Evolutionary conservation across 331 rosid species (phyloP).

Genomic region (Malus hybrid): DNA sequence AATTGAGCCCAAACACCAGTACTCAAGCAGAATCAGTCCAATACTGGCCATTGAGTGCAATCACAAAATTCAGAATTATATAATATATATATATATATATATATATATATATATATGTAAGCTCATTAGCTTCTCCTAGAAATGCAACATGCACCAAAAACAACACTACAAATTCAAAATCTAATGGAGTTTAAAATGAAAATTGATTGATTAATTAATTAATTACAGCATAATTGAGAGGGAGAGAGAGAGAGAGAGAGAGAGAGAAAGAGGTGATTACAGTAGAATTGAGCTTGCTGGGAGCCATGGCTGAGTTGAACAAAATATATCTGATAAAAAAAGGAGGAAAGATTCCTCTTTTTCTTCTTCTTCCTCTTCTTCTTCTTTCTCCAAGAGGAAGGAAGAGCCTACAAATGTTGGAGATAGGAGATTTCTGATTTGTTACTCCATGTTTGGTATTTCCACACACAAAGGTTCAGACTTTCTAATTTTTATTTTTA

Average conservation of each 20-base stretch:
- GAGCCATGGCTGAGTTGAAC: conserved; percentile 29
- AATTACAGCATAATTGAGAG: background rate
- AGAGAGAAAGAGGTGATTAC: conserved; percentile 19
- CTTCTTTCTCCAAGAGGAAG: background rate
- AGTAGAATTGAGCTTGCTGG: conserved; percentile 36
- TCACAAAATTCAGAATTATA: background rate
- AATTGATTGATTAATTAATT: background rate
- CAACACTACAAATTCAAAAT: background rate
- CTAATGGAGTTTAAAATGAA: background rate
- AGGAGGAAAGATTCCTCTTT: background rate
- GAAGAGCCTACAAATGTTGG: background rate
- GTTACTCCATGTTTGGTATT: background rate
- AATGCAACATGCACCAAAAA: background rate
- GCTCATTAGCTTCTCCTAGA: background rate
- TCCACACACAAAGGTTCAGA: background rate
- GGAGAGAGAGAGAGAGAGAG: background rate
- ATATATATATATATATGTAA: background rate
- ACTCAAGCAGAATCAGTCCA: background rate
- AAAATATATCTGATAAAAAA: background rate
- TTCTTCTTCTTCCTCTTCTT: background rate
- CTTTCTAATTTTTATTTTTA: background rate
- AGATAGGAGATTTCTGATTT: background rate
- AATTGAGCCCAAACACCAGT: background rate
- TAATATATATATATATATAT: background rate
- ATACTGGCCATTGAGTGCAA: background rate